Percentiles rank a stretch among this genome's conserved stretches.
Evolutionary conservation across 2,329 filamentous ascomycete species (phyloP).

Genomic region (Aspergillus pseudoviridinutans): DNA sequence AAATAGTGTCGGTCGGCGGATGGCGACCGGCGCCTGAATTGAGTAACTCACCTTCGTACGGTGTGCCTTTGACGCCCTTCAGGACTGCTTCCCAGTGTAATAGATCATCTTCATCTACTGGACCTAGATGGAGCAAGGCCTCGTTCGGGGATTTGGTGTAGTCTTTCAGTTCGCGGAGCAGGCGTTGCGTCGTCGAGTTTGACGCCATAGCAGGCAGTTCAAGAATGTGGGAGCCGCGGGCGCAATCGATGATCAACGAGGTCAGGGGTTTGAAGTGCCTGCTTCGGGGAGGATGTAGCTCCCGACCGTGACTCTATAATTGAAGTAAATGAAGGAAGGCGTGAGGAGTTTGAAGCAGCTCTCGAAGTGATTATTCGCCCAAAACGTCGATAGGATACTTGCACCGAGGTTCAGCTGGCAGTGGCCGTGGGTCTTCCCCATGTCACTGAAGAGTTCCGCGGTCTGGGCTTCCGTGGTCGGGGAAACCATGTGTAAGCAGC

Average conservation of each 20-base stretch:
- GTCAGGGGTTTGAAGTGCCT: not conserved
- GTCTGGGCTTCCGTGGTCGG: not conserved
- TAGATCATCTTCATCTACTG: slow-evolving; percentile 54
- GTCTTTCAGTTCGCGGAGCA: slow-evolving; percentile 59
- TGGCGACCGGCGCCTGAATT: not conserved
- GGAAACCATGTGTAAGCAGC: not conserved
- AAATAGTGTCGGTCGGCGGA: not conserved
- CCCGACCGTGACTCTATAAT: not conserved
- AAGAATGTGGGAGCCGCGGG: slow-evolving; percentile 2
- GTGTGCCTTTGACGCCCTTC: slow-evolving; percentile 55
- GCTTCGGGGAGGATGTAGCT: not conserved
- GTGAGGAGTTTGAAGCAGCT: not conserved
- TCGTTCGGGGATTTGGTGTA: slow-evolving; percentile 56
- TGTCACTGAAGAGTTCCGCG: slow-evolving; percentile 1
- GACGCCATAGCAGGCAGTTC: slow-evolving; percentile 1
- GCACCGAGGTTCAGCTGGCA: not conserved
- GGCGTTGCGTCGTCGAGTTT: slow-evolving; percentile 50
- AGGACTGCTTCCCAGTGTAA: slow-evolving; percentile 59
- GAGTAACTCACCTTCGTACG: slow-evolving; percentile 53
- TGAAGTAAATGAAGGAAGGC: not conserved
- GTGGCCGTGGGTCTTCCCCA: not conserved
- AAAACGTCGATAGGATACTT: not conserved
- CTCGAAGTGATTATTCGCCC: not conserved
- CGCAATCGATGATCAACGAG: not conserved
- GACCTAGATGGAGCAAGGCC: slow-evolving; percentile 54